Evolutionary conservation across 371 early-diverging fungal species (phyloP), one percentile per base, ranked within the genome.

Genomic region (Rhizopus sp.): DNA sequence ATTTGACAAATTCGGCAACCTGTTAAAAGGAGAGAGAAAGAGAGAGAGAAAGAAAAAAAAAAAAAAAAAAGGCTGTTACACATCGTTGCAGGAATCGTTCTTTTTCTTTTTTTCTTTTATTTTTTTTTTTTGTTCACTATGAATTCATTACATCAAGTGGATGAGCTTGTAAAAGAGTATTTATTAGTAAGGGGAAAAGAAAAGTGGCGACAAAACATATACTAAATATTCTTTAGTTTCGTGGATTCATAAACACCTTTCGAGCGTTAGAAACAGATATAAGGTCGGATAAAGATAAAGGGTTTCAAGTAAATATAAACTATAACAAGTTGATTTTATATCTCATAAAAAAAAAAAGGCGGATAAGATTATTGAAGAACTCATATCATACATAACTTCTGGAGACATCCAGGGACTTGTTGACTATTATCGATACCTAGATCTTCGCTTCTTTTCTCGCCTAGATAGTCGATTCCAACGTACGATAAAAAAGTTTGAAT

Each of bases 91-190:
- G 33, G 12, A 17, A 49, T 35, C 33, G 29, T 23, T 37, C 33
- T 50, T 23, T 6, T 15, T 40, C 33, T 45, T 47, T 47, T 49
- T 34, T 0, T n/a, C 16, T 49, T 33, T 33, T 13, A 1, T 52
- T 52, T 52, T 37, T 55, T 23, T 55, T 38, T 55, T 55, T 23
- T 35, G 32, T 46, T 23, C 16, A 23, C 8, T 29, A 85, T 85
- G 86, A 85, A 84, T 59, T 84, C 86, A 46, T 72, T 85, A 50
- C 69, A 75, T 41, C 85, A 87, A 63, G 81, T 87, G 45, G 88
- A 87, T 63, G 88, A 87, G 45, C 78, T 87, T 53, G 79, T 87
- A 52, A 85, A 84, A 63, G 88, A 87, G 62, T 87, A 87, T 63
- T 72, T 87, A 49, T 55, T 87, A 63, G 88, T 84, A 83, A 69